Evolutionary conservation across 2,329 filamentous ascomycete species (phyloP).

Genomic region (Eutypella sp.): DNA sequence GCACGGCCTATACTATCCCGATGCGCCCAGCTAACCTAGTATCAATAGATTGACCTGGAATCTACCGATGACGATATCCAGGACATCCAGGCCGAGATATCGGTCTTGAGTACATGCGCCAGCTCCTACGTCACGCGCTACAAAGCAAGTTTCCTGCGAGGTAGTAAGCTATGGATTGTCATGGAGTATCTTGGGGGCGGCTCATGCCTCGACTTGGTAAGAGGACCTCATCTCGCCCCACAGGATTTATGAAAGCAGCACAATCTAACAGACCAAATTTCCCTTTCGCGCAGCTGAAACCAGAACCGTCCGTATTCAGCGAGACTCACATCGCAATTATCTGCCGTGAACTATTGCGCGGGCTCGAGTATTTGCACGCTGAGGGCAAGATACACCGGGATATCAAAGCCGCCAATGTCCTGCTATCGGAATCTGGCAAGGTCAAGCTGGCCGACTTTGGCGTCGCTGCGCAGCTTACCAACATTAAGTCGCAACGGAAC

Average conservation of each 20-base stretch:
- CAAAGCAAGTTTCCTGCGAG: constrained; percentile 91
- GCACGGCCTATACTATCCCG: background rate
- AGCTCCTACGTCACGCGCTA: constrained; percentile 95
- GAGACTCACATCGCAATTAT: constrained; percentile 92
- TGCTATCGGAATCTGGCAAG: constrained; percentile 85
- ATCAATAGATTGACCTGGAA: constrained; percentile 85
- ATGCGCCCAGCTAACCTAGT: constrained; percentile 6
- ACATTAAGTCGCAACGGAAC: constrained; percentile 95
- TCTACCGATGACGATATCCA: constrained; percentile 97
- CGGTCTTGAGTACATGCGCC: constrained; percentile 88
- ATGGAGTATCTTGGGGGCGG: constrained; percentile 98
- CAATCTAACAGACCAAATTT: constrained; percentile 30
- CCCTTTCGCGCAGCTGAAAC: constrained; percentile 70
- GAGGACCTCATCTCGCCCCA: no score
- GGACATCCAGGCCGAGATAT: constrained; percentile 97
- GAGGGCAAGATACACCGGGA: constrained; percentile 96
- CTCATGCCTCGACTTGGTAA: constrained; percentile 87
- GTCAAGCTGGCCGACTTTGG: constrained; percentile 98
- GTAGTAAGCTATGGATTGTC: constrained; percentile 97
- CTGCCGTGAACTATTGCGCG: constrained; percentile 83
- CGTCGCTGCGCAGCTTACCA: constrained; percentile 91
- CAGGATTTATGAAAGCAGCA: no score
- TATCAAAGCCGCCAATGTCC: constrained; percentile 92
- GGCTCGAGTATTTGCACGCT: constrained; percentile 86
- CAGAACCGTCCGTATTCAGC: constrained; percentile 65